A percentile compares a stretch with the other conserved stretches of the same genome.
Evolutionary conservation across 2,329 filamentous ascomycete genomes (phyloP).

Genomic region (Phyllosticta paracitricarpa): DNA sequence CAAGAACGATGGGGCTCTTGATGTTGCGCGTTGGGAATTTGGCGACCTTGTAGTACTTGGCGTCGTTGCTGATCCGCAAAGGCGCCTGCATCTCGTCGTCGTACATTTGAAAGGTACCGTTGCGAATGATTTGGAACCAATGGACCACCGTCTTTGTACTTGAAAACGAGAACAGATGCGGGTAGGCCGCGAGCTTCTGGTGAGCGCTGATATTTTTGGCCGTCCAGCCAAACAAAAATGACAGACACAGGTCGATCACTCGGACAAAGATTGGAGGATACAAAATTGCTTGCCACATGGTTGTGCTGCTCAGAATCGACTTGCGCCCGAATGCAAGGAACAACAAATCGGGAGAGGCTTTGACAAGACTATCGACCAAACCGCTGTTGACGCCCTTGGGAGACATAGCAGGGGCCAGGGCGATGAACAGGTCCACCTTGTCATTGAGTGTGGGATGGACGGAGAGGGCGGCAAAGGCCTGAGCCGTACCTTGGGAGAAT

Average conservation of each 20-base stretch:
- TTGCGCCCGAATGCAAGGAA: conserved; percentile 88
- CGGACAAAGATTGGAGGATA: conserved; percentile 91
- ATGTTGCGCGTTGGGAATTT: conserved; percentile 96
- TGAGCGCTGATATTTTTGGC: conserved; percentile 71
- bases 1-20: conserved; percentile 83
- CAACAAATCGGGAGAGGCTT: conserved; percentile 82
- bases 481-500: conserved; percentile 93
- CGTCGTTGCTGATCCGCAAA: conserved; percentile 57
- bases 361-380: conserved; percentile 85
- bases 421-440: conserved; percentile 92
- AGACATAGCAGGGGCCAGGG: conserved; percentile 90
- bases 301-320: conserved; percentile 83
- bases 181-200: conserved; percentile 91
- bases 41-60: conserved; percentile 90
- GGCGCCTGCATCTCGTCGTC: conserved; percentile 85
- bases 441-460: conserved; percentile 88
- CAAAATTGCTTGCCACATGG: conserved; percentile 93
- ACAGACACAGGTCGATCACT: conserved; percentile 70
- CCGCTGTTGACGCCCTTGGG: conserved; percentile 83
- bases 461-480: conserved; percentile 87
- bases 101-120: conserved; percentile 95
- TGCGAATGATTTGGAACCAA: conserved; percentile 99
- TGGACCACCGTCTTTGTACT: conserved; percentile 96
- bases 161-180: conserved; percentile 92
- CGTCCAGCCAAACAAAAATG: conserved; percentile 83